Percentiles rank a stretch among this genome's conserved stretches.
Conservation (phyloP, 768 basidiomycete genomes). For the Pleurotus citrinopileatus region DNA sequence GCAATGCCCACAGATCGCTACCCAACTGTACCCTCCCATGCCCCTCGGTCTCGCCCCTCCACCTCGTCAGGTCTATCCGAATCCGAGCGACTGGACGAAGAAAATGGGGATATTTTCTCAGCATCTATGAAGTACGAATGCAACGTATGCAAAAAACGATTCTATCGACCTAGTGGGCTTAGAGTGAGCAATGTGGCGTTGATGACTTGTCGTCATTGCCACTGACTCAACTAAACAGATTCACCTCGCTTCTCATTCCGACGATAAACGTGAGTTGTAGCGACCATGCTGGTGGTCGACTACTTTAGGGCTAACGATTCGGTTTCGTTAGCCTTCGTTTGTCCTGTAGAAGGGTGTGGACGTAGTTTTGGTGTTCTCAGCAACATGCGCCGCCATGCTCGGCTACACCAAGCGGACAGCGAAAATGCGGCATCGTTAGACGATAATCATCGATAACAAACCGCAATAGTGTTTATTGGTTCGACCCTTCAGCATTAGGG, state of each 20-base stretch:
- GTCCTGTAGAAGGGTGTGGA: slow-evolving; percentile 61
- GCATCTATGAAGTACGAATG: slow-evolving; percentile 64
- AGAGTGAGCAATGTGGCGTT: slow-evolving; percentile 44
- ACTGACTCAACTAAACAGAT: slow-evolving; percentile 48
- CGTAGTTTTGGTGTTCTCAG: slow-evolving; percentile 67
- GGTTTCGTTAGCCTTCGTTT: slow-evolving; percentile 46
- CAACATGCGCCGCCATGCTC: slow-evolving; percentile 68
- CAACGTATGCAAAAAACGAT: slow-evolving; percentile 74
- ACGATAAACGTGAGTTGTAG: slow-evolving; percentile 70
- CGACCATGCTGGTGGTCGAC: slow-evolving; percentile 3
- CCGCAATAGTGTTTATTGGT: slow-evolving; percentile 1
- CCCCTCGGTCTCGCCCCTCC: slow-evolving; percentile 3
- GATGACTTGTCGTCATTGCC: slow-evolving; percentile 34
- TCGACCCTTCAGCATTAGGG: slow-evolving; percentile 8
- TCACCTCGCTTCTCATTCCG: slow-evolving; percentile 81
- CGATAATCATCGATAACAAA: slow-evolving; percentile 9
- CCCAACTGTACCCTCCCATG: not conserved
- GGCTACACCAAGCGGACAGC: slow-evolving; percentile 19
- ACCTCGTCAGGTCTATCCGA: slow-evolving; percentile 6
- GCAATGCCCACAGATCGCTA: not conserved
- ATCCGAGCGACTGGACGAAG: slow-evolving; percentile 11
- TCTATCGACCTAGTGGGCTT: slow-evolving; percentile 80
- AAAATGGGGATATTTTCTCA: slow-evolving; percentile 16
- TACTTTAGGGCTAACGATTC: slow-evolving; percentile 11
- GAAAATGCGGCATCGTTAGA: slow-evolving; percentile 9